Evolutionary conservation across 805 yeast genomes (phyloP), one percentile per base, ranked within the genome.

Genomic region (Metschnikowia henanensis): DNA sequence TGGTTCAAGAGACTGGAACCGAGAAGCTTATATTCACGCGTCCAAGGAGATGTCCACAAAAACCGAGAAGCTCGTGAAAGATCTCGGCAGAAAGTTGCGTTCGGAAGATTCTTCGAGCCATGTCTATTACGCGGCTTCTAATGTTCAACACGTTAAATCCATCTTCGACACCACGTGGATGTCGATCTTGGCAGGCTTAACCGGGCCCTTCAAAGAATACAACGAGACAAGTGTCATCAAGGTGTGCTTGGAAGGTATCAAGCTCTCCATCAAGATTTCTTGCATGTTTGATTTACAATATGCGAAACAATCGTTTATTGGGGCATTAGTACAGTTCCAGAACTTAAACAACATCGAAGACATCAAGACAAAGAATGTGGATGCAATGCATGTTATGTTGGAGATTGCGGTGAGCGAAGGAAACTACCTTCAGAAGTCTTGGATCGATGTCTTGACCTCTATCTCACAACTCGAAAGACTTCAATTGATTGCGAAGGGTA

Each of bases 101-200:
- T 53, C 62, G 13, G 75, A 72, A 34, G 66, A 72, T 18, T 46
- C 58, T 5, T 68, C 70, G 23, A 43, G 19, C 17, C 66, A 65
- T 16, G 74, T 79, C 0, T 91, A 83, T 59, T 87, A 88, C 62
- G 80, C 83, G 16, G 97, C 97, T 0, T 79, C 90, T 2, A 92
- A 87, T 57, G 79, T 87, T 13, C 95, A 89, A 54, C 97, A 92
- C 60, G 96, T 92, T 13, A 84, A 79, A 60, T 91, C 97, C 1
- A 87, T 95, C 59, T 92, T 94, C 66, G 97, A 92, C 56, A 88
- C 88, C 15, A 70, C 87, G 34, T 94, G 99, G 99, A 91, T 95
- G 97, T 89, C 97, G 0, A 79, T 94, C 37, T 73, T 94, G 52
- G 98, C 98, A 6, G 97, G 95, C 0, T 73, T 94, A 38, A 90